Evolutionary conservation across 331 rosid genomes (phyloP).

Genomic region (Rhamnella rubrinervis): DNA sequence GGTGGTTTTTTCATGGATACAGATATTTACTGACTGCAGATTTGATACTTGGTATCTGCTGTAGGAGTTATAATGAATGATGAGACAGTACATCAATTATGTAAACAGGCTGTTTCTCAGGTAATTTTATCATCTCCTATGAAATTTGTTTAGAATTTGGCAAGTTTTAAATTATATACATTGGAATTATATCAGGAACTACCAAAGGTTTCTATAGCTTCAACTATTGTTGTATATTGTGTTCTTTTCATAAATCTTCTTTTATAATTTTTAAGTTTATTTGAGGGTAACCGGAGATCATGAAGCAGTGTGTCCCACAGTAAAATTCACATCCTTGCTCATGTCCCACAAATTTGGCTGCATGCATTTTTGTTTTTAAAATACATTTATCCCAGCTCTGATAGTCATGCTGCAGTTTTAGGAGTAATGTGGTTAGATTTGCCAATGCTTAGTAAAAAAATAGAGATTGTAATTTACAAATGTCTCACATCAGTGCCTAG

Average conservation of each 20-base stretch:
- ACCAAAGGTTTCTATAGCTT: conserved; percentile 12
- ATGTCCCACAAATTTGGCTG: too few species aligned
- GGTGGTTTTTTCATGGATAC: conserved; percentile 16
- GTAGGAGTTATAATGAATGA: conserved; percentile 95
- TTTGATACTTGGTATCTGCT: conserved; percentile 32
- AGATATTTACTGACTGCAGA: conserved; percentile 17
- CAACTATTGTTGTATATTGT: conserved; percentile 6
- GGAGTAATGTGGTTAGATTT: too few species aligned
- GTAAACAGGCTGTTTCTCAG: conserved; percentile 97
- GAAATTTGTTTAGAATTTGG: not conserved
- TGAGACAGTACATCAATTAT: conserved; percentile 90
- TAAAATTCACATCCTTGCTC: too few species aligned
- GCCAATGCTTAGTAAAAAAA: too few species aligned
- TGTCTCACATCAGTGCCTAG: too few species aligned
- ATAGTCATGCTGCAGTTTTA: too few species aligned
- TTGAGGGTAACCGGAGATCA: not conserved
- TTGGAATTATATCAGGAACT: conserved; percentile 3
- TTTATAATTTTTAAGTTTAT: not conserved
- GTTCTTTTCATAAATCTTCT: not conserved
- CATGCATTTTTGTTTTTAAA: too few species aligned
- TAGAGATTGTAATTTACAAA: too few species aligned
- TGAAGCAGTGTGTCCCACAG: too few species aligned
- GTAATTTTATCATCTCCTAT: conserved; percentile 43
- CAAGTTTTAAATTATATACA: not conserved
- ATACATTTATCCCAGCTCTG: too few species aligned